Percentiles rank a stretch among this genome's conserved stretches.
Evolutionary conservation across 768 basidiomycete genomes (phyloP).

Genomic region (Phaeotremella fagi): DNA sequence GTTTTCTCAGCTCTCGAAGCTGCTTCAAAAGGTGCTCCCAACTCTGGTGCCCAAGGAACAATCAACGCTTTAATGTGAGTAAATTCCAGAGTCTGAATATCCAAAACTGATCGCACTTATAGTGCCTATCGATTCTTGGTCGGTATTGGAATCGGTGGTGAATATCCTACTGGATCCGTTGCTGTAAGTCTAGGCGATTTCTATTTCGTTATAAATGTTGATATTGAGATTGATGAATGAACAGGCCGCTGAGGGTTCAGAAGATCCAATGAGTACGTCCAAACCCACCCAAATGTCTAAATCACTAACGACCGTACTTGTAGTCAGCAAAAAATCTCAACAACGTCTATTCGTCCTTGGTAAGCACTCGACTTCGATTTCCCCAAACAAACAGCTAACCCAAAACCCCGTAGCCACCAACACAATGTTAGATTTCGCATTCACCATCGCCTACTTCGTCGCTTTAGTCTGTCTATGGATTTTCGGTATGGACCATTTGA

Average conservation of each 20-base stretch:
- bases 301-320: not conserved
- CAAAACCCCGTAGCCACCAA: constrained; percentile 63
- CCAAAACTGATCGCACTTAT: not conserved
- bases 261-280: constrained; percentile 57
- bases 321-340: constrained; percentile 69
- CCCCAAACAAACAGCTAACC: not conserved
- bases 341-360: constrained; percentile 69
- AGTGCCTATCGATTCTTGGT: constrained; percentile 64
- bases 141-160: constrained; percentile 62
- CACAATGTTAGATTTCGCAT: constrained; percentile 67
- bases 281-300: not conserved
- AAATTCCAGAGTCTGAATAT: constrained; percentile 51
- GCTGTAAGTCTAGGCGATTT: constrained; percentile 9
- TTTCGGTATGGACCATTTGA: constrained; percentile 71
- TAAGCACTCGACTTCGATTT: too few species aligned
- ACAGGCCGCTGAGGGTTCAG: constrained; percentile 69
- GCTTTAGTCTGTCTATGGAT: constrained; percentile 79
- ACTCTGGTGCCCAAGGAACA: constrained; percentile 62
- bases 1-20: constrained; percentile 79
- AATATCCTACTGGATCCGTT: constrained; percentile 68
- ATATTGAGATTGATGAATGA: not conserved
- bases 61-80: constrained; percentile 62
- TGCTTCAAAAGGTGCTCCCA: constrained; percentile 60
- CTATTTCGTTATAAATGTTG: not conserved
- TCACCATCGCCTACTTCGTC: constrained; percentile 56